Evolutionary conservation across 2,329 filamentous ascomycete genomes (phyloP).

Genomic region (Cercospora janseana): DNA sequence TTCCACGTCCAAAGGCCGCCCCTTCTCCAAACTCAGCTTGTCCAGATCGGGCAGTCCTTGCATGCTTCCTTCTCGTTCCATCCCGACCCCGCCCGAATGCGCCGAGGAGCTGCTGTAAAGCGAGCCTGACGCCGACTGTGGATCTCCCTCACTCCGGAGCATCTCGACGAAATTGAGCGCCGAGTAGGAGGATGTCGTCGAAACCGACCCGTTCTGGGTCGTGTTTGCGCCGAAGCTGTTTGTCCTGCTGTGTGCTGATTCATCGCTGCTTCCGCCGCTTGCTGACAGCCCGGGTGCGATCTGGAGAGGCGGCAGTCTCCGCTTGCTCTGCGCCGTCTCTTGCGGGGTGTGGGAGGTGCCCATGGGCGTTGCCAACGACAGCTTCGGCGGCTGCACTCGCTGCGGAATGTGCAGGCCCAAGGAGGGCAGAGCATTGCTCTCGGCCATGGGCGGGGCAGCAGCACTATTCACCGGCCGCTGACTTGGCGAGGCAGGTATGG

Average conservation of each 20-base stretch:
- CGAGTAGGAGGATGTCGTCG: slow-evolving; percentile 84
- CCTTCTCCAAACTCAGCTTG: slow-evolving; percentile 76
- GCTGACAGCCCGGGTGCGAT: slow-evolving; percentile 58
- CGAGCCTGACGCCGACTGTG: slow-evolving; percentile 82
- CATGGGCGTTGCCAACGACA: slow-evolving; percentile 86
- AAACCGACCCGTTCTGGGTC: slow-evolving; percentile 75
- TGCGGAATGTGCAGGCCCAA: slow-evolving; percentile 38
- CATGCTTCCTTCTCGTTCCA: slow-evolving; percentile 80
- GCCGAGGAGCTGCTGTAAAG: slow-evolving; percentile 54
- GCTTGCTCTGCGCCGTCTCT: slow-evolving; percentile 34
- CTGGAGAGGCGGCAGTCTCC: slow-evolving; percentile 51
- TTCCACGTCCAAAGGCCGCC: slow-evolving; percentile 82
- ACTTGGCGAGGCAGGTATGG: slow-evolving; percentile 84
- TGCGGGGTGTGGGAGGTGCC: slow-evolving; percentile 72
- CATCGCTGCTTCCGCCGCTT: slow-evolving; percentile 66
- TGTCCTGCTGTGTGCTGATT: slow-evolving; percentile 78
- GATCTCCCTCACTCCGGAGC: slow-evolving; percentile 63
- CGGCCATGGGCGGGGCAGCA: slow-evolving; percentile 38
- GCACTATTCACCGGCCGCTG: slow-evolving; percentile 65
- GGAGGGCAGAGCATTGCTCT: slow-evolving; percentile 36
- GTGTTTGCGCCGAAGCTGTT: slow-evolving; percentile 78
- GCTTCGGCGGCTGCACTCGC: slow-evolving; percentile 69
- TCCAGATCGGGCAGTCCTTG: slow-evolving; percentile 76
- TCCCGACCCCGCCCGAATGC: slow-evolving; percentile 51
- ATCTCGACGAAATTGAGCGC: slow-evolving; percentile 78